Evolutionary conservation across 2,329 filamentous ascomycete species (phyloP).

Genomic region (Thelonectria rubi): DNA sequence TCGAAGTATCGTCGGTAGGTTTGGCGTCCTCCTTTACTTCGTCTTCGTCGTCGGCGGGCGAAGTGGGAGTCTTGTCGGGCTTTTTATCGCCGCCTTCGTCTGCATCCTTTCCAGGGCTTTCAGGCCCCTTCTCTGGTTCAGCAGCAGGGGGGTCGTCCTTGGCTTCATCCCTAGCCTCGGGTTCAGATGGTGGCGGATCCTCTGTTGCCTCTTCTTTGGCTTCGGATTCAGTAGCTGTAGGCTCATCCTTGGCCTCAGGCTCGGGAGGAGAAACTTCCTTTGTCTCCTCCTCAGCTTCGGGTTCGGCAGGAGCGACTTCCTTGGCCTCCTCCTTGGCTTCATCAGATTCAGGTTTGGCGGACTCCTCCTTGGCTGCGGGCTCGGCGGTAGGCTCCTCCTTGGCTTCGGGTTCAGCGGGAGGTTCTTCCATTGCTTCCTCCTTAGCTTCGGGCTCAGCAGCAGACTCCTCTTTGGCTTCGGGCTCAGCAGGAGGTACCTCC

Average conservation of each 20-base stretch:
- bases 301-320: slow-evolving; percentile 11
- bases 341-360: slow-evolving; percentile 13
- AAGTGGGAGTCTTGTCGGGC: slow-evolving; percentile 9
- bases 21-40: not conserved
- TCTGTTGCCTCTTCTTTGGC: not conserved
- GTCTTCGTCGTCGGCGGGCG: not conserved
- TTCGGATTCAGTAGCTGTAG: slow-evolving; percentile 1
- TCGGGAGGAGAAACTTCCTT: slow-evolving; percentile 1
- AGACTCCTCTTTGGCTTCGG: not conserved
- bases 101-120: slow-evolving; percentile 9
- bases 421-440: slow-evolving; percentile 1
- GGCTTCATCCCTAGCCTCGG: not conserved
- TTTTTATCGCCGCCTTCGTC: slow-evolving; percentile 12
- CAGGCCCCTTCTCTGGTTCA: slow-evolving; percentile 2
- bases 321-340: slow-evolving; percentile 6
- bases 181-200: not conserved
- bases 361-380: not conserved
- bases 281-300: not conserved
- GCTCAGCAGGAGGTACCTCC: not conserved
- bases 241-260: slow-evolving; percentile 1
- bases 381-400: slow-evolving; percentile 12
- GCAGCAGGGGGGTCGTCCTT: not conserved
- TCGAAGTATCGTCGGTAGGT: slow-evolving; percentile 4
- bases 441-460: too few relatives aligned
- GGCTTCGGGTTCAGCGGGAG: slow-evolving; percentile 7